Evolutionary conservation across 2,329 filamentous ascomycete species (phyloP), one percentile per base, ranked within the genome.

Genomic region (Xylariomycetidae sp.): DNA sequence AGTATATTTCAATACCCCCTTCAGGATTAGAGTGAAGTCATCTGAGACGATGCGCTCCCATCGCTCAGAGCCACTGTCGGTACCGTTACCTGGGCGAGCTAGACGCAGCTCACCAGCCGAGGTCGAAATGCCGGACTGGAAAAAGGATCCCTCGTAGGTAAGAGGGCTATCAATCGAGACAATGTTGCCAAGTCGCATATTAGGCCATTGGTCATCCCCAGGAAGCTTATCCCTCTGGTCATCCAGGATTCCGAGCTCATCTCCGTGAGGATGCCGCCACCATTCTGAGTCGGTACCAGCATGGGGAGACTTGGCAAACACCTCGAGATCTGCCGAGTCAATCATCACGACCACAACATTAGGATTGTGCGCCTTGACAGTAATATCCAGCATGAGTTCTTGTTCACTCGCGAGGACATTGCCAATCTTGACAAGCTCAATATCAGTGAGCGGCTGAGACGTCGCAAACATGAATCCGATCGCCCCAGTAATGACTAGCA

Each of bases 391-490:
- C 78, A 98, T 95, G 26, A 98, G 74, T 57, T 97, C 89, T 58
- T 95, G 87, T 58, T 95, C 87, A 49, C 87, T 95, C 3, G 89
- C 89, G 30, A 97, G 74, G 16, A 98, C 88, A 46, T 95, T 94
- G 49, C 84, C 79, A 46, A 98, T 88, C 43, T 82, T 81, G 35
- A 83, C 69, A 27, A 97, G 77, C 44, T 83, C 71, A 38, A 97
- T 85, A 44, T 85, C 79, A 16, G 78, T 75, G 30, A 98, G 74
- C 6, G 89, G 86, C 53, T 94, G 88, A 18, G 89, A 94, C 14
- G 89, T 90, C 28, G 88, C 86, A 61, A 96, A 84, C 61, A 96
- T 80, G 58, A 97, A 92, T 15, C 84, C 86, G 23, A 92, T 82
- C 8, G 86, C 84, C 26, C 86, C 87, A n/a, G 88, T 82, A 30